These are phyloP conservation scores for Helotiales sp. DNA, from an alignment of 2,329 filamentous ascomycete species.

Conservation along the genomic window DNA sequence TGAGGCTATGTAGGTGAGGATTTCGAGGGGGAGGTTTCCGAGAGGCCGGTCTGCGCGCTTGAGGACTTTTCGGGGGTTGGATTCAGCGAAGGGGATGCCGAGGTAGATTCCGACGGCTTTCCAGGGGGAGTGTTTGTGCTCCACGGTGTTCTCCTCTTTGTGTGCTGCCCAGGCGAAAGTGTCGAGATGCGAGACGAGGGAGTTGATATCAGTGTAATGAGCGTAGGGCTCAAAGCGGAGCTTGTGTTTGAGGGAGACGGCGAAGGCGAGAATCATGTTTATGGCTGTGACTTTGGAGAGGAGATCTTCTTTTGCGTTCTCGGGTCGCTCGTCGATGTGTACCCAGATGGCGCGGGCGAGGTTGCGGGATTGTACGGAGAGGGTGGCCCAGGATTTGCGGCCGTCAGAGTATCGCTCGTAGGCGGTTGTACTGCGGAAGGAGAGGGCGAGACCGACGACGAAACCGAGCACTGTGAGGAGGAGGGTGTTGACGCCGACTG, in stretches of 20 bases:
- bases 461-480: constrained; percentile 81
- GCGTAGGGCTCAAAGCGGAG: constrained; percentile 84
- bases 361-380: constrained; percentile 66
- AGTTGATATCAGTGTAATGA: constrained; percentile 74
- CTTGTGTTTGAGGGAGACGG: constrained; percentile 79
- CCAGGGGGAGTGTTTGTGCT: constrained; percentile 47
- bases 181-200: constrained; percentile 72
- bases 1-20: constrained; percentile 70
- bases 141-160: constrained; percentile 48
- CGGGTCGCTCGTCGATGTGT: constrained; percentile 66
- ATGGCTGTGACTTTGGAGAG: constrained; percentile 70
- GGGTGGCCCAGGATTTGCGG: constrained; percentile 64
- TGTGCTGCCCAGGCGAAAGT: constrained; percentile 70
- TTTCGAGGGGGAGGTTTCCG: constrained; percentile 83
- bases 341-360: constrained; percentile 85
- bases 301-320: constrained; percentile 66
- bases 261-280: constrained; percentile 78
- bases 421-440: constrained; percentile 76
- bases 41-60: constrained; percentile 75
- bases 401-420: constrained; percentile 76
- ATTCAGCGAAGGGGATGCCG: constrained; percentile 75
- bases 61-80: constrained; percentile 77
- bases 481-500: constrained; percentile 65
- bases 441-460: constrained; percentile 78
- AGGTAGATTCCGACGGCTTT: constrained; percentile 74